These are phyloP conservation scores for Debaryomycetaceae sp. DNA, from an alignment of 1,139 yeast genomes.

Conservation along the genomic window DNA sequence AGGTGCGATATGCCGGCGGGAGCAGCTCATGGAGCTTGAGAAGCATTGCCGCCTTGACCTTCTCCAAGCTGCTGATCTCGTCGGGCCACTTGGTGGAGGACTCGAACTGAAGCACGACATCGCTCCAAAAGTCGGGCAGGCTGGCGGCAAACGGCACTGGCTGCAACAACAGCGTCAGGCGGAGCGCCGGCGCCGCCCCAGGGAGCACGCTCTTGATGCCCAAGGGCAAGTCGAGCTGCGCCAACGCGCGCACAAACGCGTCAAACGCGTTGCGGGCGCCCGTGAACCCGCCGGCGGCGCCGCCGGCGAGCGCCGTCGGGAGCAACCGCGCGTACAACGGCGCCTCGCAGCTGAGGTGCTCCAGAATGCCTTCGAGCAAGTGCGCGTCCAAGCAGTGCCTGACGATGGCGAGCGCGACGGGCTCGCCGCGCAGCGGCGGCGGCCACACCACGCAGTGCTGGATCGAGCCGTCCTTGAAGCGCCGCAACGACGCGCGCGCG, in stretches of 20 bases:
- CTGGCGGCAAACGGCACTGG: constrained; percentile 82
- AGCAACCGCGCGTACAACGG: constrained; percentile 46
- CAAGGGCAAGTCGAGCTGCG: constrained; percentile 62
- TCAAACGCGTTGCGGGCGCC: constrained; percentile 64
- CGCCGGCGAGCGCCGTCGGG: constrained; percentile 59
- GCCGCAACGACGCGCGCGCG: constrained; percentile 71
- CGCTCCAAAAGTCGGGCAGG: constrained; percentile 78
- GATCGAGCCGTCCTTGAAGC: constrained; percentile 87
- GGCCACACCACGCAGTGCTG: constrained; percentile 90
- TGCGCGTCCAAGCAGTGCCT: constrained; percentile 63
- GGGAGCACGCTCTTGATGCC: constrained; percentile 69
- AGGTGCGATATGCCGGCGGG: constrained; percentile 49
- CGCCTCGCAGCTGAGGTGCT: constrained; percentile 36
- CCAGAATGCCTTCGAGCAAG: constrained; percentile 44
- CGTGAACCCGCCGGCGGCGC: constrained; percentile 54
- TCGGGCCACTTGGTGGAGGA: constrained; percentile 94
- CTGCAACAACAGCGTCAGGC: constrained; percentile 69
- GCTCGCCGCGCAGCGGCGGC: constrained; percentile 46
- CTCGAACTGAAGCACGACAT: constrained; percentile 81
- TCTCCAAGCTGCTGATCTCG: constrained; percentile 77
- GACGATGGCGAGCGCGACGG: constrained; percentile 64
- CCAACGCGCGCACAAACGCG: constrained; percentile 50
- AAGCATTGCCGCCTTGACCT: constrained; percentile 85
- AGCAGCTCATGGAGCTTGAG: constrained; percentile 65
- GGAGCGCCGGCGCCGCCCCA: constrained; percentile 56